Conservation (phyloP, 2,329 filamentous ascomycete species). For the Aurifilum marmelostoma region DNA sequence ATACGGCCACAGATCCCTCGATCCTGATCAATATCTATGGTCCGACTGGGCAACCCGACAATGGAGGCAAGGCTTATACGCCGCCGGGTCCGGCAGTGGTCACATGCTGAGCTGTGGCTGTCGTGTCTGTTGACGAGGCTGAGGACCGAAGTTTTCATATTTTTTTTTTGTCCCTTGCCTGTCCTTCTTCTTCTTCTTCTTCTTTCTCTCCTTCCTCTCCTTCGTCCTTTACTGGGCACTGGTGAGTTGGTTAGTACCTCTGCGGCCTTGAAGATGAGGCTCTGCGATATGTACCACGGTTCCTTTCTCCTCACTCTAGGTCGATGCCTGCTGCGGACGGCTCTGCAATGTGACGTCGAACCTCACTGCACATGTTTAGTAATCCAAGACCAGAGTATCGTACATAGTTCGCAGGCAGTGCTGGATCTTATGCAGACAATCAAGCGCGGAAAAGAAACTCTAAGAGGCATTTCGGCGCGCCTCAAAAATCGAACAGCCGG, state of each 20-base stretch:
- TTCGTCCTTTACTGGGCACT: neutral
- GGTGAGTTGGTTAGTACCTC: neutral
- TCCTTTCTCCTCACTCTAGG: too few species aligned
- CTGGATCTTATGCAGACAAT: neutral
- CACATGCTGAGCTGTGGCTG: slow-evolving; percentile 34
- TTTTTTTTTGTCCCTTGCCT: neutral
- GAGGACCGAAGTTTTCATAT: neutral
- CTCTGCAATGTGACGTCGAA: neutral
- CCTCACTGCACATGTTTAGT: neutral
- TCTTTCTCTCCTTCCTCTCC: neutral
- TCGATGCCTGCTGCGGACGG: neutral
- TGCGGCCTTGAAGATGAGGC: neutral
- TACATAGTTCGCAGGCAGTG: too few species aligned
- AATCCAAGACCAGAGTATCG: neutral
- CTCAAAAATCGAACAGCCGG: neutral
- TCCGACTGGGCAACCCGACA: slow-evolving; percentile 45
- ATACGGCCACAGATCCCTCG: slow-evolving; percentile 47
- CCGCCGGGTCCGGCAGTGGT: slow-evolving; percentile 43
- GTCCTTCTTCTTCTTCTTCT: neutral
- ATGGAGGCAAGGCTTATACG: slow-evolving; percentile 44
- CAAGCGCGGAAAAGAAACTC: neutral
- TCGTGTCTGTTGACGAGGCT: neutral
- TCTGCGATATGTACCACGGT: neutral
- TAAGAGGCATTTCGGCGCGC: neutral
- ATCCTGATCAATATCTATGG: slow-evolving; percentile 55